Conservation (phyloP, 305 asterid genomes). For the Solanum hybrid region DNA sequence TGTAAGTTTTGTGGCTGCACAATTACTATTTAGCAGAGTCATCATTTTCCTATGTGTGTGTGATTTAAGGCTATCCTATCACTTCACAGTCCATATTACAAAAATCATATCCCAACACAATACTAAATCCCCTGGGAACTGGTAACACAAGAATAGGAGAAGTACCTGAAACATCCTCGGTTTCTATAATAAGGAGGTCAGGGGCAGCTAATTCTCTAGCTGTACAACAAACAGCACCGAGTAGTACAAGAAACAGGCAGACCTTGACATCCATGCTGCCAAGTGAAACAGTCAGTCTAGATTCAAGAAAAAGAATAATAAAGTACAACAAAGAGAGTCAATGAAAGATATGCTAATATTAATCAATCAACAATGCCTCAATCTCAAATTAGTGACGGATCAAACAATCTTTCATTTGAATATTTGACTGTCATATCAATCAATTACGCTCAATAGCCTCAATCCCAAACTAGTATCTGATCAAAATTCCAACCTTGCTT, state of each 20-base stretch:
- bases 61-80: background rate
- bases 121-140: background rate
- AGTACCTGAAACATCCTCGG: conserved; percentile 19
- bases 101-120: background rate
- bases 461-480: background rate
- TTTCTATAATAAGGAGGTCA: conserved; percentile 2
- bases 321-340: background rate
- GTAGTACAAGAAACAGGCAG: conserved; percentile 15
- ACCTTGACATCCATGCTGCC: conserved; percentile 31
- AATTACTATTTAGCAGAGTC: background rate
- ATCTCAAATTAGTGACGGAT: background rate
- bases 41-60: background rate
- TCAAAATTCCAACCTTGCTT: background rate
- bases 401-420: background rate
- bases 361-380: background rate
- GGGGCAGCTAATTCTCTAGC: conserved; percentile 24
- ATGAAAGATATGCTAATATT: background rate
- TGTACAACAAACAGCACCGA: conserved; percentile 15
- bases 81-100: background rate
- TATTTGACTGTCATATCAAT: background rate
- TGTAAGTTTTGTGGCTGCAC: background rate
- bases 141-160: background rate
- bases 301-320: background rate
- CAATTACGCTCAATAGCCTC: background rate
- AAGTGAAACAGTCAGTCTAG: background rate